phyloP scores from a whole-genome alignment of 2,329 filamentous ascomycete species.

The Fusarium acutatum region DNA sequence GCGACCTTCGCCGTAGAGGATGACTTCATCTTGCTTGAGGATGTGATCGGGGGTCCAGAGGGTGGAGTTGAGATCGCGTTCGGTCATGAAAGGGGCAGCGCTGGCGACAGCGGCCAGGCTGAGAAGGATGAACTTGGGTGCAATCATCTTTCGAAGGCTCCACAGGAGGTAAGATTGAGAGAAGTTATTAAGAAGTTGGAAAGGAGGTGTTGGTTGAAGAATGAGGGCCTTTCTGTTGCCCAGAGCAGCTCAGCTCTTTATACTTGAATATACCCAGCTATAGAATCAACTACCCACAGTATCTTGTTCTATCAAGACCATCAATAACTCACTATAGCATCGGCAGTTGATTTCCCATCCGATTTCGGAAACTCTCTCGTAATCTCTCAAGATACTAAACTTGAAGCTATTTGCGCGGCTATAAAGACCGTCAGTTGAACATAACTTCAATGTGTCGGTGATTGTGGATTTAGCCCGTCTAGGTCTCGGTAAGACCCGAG shows the following conservation, averaged over 20 bases:
- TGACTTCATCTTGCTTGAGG: slow-evolving; percentile 22
- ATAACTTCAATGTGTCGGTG: fast-evolving
- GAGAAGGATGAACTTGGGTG: neutral
- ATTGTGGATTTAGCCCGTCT: fast-evolving
- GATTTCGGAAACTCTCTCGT: neutral
- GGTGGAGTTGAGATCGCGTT: slow-evolving; percentile 21
- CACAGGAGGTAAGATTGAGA: fast-evolving
- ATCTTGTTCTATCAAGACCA: fast-evolving
- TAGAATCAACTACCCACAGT: fast-evolving
- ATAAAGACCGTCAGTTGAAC: fast-evolving
- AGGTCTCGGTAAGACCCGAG: neutral
- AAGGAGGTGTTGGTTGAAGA: fast-evolving
- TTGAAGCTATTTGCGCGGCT: neutral
- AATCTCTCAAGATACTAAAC: neutral
- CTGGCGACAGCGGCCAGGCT: neutral
- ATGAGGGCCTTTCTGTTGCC: fast-evolving
- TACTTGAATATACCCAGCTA: neutral
- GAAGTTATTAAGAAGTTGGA: fast-evolving
- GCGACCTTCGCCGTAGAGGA: slow-evolving; percentile 21
- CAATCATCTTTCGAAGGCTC: neutral
- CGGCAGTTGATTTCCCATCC: neutral
- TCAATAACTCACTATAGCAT: neutral
- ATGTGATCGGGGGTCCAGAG: slow-evolving; percentile 24
- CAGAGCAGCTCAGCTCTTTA: neutral
- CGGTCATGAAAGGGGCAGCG: slow-evolving; percentile 9